Conservation (phyloP, 2,329 filamentous ascomycete species). For the Decorospora gaudefroyi region DNA sequence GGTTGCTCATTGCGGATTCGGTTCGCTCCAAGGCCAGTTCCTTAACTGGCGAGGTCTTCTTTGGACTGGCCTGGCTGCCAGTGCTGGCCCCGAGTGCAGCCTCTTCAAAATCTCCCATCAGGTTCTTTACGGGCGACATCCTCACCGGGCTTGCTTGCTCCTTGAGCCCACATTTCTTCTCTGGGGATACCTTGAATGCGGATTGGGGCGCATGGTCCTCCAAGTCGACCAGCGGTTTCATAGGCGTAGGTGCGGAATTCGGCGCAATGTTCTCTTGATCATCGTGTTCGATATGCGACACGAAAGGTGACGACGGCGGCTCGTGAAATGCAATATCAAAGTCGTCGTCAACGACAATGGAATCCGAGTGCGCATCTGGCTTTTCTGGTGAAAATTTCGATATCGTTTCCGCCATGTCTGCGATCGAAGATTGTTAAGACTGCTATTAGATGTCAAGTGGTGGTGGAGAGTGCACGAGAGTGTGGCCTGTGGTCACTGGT, state of each 20-base stretch:
- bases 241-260: slow-evolving; percentile 25
- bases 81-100: slow-evolving; percentile 11
- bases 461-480: slow-evolving; percentile 14
- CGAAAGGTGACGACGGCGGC: slow-evolving; percentile 55
- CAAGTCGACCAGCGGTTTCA: slow-evolving; percentile 29
- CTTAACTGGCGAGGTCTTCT: slow-evolving; percentile 37
- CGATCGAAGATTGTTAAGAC: slow-evolving; percentile 12
- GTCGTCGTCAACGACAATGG: slow-evolving; percentile 34
- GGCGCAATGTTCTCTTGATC: slow-evolving; percentile 48
- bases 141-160: slow-evolving; percentile 40
- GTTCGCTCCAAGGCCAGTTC: slow-evolving; percentile 26
- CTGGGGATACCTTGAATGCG: slow-evolving; percentile 40
- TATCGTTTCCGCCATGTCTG: slow-evolving; percentile 42
- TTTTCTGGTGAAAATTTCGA: slow-evolving; percentile 38
- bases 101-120: slow-evolving; percentile 35
- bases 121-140: slow-evolving; percentile 36
- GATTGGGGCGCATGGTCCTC: slow-evolving; percentile 39
- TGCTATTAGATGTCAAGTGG: slow-evolving; percentile 19
- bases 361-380: slow-evolving; percentile 30
- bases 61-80: slow-evolving; percentile 24
- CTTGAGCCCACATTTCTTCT: slow-evolving; percentile 35
- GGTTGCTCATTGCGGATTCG: slow-evolving; percentile 33
- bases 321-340: slow-evolving; percentile 49
- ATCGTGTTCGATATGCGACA: slow-evolving; percentile 50
- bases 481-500: too few relatives aligned